Evolutionary conservation across 129 eudicot genomes (phyloP), one percentile per base, ranked within the genome.

Genomic region (Artemisia annua): DNA sequence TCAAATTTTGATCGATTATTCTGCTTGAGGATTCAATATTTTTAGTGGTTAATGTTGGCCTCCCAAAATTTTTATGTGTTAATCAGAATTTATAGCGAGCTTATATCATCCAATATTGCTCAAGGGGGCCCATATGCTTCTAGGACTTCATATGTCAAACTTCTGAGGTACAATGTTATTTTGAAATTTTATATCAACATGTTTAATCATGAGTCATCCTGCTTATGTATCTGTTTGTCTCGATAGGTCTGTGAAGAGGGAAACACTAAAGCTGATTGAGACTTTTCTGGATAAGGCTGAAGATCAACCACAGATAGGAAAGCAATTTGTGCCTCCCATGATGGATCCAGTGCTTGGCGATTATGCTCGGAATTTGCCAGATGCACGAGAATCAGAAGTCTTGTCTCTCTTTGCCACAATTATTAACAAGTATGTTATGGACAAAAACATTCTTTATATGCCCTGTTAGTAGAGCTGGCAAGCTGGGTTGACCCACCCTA

Each of bases 321-420:
- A 87, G 71, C 97, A 95, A 73, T 90, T 95, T 82, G 99, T 95
- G 67, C 97, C 97, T 24, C 99, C 97, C 15, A 95, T 95, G 99
- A 90, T 95, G 99, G 99, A 95, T 77, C 97, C 97, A 30, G 96
- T 95, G 55, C 97, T 95, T 70, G 97, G 89, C 70, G 99, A 95
- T 61, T 95, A 95, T 83, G 97, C 99, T 35, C 73, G 99, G 73
- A 95, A 95, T 70, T 68, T 95, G 65, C 99, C 99, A 20, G 99
- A 91, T 85, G 99, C 97, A 28, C 85, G 99, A 63, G 99, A 95
- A 82, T 95, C 99, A 0, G 97, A 95, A 88, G 99, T 95, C 68
- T 81, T 95, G 43, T 90, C 99, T 44, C 99, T 95, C 30, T 95
- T 86, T 76, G 99, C 99, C 14, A 95, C 99, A 52, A 91, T 95